These are phyloP conservation scores for Sporothrix dimorphospora DNA, from an alignment of 2,329 filamentous ascomycete species.

Conservation along the genomic window DNA sequence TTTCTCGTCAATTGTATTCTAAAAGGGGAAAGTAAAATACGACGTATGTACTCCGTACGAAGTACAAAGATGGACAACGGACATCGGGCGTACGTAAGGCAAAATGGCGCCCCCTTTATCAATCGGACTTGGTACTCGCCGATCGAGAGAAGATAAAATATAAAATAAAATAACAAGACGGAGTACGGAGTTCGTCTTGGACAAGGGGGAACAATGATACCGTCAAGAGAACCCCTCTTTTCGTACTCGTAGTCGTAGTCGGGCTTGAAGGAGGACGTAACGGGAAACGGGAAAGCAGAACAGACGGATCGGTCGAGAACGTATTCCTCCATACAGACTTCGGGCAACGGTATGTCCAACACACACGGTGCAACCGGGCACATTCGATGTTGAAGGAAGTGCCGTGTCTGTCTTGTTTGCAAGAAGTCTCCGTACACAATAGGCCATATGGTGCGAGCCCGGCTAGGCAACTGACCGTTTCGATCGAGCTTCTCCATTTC, in stretches of 20 bases:
- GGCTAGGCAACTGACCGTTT: too few relatives aligned
- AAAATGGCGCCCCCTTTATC: neutral
- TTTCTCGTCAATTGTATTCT: neutral
- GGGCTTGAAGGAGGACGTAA: neutral
- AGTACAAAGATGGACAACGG: neutral
- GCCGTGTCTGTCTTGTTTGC: neutral
- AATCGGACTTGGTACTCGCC: neutral
- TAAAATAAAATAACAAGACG: too few relatives aligned
- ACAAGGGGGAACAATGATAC: neutral
- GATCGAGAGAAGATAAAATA: neutral
- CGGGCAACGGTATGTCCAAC: too few relatives aligned
- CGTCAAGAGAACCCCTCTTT: neutral
- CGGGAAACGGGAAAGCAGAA: too few relatives aligned
- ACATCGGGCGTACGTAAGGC: neutral
- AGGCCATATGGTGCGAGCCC: too few relatives aligned
- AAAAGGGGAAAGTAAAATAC: neutral
- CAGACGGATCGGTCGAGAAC: too few relatives aligned
- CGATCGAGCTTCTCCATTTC: too few relatives aligned
- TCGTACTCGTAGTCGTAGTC: conserved; percentile 12
- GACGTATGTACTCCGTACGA: too few relatives aligned
- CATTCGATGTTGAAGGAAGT: too few relatives aligned
- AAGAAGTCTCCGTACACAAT: neutral
- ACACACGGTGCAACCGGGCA: too few relatives aligned
- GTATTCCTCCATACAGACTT: too few relatives aligned
- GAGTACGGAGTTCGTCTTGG: neutral